A percentile compares a stretch with the other conserved stretches of the same genome.
Conservation (phyloP, 2,329 filamentous ascomycete genomes). For the Huntiella abstrusa region DNA sequence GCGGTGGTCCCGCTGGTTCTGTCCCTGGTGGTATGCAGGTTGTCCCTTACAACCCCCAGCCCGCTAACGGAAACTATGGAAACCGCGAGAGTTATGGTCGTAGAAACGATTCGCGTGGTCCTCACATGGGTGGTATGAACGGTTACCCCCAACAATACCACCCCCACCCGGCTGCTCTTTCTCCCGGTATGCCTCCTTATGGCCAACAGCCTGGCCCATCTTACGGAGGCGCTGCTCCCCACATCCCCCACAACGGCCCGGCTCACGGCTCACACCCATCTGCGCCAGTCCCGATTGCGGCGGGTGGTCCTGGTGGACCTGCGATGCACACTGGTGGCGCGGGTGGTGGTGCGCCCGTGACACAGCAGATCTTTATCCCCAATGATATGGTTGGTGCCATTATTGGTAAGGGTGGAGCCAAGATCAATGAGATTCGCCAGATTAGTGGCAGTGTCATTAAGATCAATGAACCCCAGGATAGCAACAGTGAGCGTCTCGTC, state of each 20-base stretch:
- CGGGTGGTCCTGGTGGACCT: slow-evolving; percentile 53
- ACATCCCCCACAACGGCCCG: slow-evolving; percentile 51
- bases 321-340: slow-evolving; percentile 31
- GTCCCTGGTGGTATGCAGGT: slow-evolving; percentile 98
- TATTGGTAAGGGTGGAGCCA: slow-evolving; percentile 93
- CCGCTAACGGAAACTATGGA: slow-evolving; percentile 69
- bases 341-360: slow-evolving; percentile 47
- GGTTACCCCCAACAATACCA: slow-evolving; percentile 58
- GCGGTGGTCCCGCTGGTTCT: slow-evolving; percentile 78
- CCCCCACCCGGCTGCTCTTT: slow-evolving; percentile 41
- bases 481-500: slow-evolving; percentile 92
- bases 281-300: slow-evolving; percentile 24
- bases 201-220: slow-evolving; percentile 50
- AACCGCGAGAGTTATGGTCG: slow-evolving; percentile 69
- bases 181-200: slow-evolving; percentile 53
- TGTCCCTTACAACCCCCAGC: slow-evolving; percentile 90
- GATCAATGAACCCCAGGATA: slow-evolving; percentile 98
- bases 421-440: slow-evolving; percentile 98
- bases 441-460: slow-evolving; percentile 97
- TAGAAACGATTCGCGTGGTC: slow-evolving; percentile 52
- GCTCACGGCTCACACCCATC: slow-evolving; percentile 39
- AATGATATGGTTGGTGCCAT: slow-evolving; percentile 99
- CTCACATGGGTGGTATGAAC: slow-evolving; percentile 55
- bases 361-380: slow-evolving; percentile 96
- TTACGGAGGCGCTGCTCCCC: slow-evolving; percentile 56